These are phyloP conservation scores for Straminergon stramineum DNA, from an alignment of 225 moss, liverwort and hornwort genomes.

Conservation along the genomic window DNA sequence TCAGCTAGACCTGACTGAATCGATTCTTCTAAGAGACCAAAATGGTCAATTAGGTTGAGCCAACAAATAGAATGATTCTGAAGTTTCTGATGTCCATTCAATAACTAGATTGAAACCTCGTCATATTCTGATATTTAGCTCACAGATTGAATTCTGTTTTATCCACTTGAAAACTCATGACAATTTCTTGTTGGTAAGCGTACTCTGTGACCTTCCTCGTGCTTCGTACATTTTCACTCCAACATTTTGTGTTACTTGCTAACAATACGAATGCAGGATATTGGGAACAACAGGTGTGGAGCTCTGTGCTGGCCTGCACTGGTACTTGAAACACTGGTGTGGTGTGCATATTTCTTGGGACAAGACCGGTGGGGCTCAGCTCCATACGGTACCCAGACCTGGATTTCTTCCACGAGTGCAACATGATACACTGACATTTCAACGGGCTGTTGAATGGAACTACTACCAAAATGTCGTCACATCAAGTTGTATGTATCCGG, in stretches of 20 bases:
- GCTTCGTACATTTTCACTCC: not conserved
- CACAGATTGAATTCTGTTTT: not conserved
- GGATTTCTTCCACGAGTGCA: slow-evolving; percentile 57
- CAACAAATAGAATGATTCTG: not conserved
- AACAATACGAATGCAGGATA: slow-evolving; percentile 47
- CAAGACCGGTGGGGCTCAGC: slow-evolving; percentile 77
- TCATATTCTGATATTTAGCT: not conserved
- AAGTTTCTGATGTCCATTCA: not conserved
- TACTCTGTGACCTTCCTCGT: not conserved
- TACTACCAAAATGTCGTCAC: slow-evolving; percentile 97
- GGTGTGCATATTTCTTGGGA: slow-evolving; percentile 84
- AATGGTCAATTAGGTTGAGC: not conserved
- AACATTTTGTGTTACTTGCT: not conserved
- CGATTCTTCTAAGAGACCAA: not conserved
- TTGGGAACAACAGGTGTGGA: slow-evolving; percentile 89
- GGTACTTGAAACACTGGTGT: slow-evolving; percentile 86
- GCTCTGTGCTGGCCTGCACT: slow-evolving; percentile 82
- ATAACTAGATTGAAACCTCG: not conserved
- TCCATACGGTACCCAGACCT: slow-evolving; percentile 51
- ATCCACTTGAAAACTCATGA: not conserved
- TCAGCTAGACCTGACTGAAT: not conserved
- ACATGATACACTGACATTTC: slow-evolving; percentile 33
- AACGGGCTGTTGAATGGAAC: slow-evolving; percentile 76
- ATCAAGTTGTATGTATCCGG: slow-evolving; percentile 68
- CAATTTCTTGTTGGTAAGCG: not conserved